Evolutionary conservation across 768 basidiomycete species (phyloP).

Genomic region (Rhizopogon vesiculosus): DNA sequence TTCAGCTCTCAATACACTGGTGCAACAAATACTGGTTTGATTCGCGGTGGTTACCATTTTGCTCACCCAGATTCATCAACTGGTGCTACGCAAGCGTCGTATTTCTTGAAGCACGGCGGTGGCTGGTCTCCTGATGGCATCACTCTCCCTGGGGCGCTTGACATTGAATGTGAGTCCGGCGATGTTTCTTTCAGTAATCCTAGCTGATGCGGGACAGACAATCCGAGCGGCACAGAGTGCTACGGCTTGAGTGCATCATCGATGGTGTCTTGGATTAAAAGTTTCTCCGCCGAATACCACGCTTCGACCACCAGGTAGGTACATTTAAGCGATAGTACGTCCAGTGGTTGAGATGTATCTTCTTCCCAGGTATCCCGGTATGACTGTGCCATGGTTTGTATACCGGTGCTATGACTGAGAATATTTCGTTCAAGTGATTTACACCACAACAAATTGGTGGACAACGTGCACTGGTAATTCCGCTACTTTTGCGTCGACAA

Average conservation of each 20-base stretch:
- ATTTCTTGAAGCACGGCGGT: conserved; percentile 32
- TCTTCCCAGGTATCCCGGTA: conserved; percentile 4
- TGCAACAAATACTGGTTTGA: conserved; percentile 28
- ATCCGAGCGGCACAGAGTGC: conserved; percentile 44
- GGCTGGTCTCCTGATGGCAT: conserved; percentile 33
- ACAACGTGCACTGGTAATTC: conserved; percentile 33
- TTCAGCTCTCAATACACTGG: conserved; percentile 39
- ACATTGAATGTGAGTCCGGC: conserved; percentile 29
- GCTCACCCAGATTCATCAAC: conserved; percentile 26
- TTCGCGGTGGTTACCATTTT: conserved; percentile 34
- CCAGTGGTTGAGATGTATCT: neutral
- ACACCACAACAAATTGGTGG: conserved; percentile 36
- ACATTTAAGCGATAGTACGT: conserved; percentile 5
- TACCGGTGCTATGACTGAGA: neutral
- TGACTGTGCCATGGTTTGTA: neutral
- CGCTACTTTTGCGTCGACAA: conserved; percentile 26
- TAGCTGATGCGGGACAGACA: conserved; percentile 28
- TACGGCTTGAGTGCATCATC: conserved; percentile 44
- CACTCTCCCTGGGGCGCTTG: conserved; percentile 34
- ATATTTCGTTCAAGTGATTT: conserved; percentile 22
- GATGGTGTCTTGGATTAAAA: conserved; percentile 54
- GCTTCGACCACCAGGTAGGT: conserved; percentile 43
- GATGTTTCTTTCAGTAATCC: neutral
- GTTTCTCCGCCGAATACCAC: conserved; percentile 53
- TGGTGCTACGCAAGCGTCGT: conserved; percentile 32